A percentile compares a stretch with the other conserved stretches of the same genome.
Conservation (phyloP, 108 stramenopile genomes). For the Nannochloropsis salina region DNA sequence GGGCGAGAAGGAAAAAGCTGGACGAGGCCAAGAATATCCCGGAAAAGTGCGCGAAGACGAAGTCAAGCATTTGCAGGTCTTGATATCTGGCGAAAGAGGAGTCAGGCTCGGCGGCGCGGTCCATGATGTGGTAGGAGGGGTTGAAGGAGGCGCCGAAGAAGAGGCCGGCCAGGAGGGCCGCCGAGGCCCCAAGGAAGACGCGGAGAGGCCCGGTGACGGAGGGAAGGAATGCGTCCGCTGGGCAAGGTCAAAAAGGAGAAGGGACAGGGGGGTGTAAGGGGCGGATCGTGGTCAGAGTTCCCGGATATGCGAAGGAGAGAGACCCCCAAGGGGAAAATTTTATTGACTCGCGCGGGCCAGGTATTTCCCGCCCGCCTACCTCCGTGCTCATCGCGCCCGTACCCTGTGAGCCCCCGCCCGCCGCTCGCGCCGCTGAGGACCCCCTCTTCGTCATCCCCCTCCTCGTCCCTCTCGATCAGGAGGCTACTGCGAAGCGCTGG, state of each 20-base stretch:
- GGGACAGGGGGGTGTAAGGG: neutral
- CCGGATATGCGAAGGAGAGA: neutral
- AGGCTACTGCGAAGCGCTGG: neutral
- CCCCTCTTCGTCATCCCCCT: neutral
- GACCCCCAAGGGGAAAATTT: neutral
- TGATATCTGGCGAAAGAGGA: neutral
- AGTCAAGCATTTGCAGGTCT: conserved; percentile 23
- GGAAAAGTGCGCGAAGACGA: conserved; percentile 40
- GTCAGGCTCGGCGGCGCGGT: conserved; percentile 23
- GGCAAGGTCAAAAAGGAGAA: neutral
- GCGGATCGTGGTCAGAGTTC: neutral
- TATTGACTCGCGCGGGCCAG: neutral
- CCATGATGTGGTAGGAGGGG: conserved; percentile 43
- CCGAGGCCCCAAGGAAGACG: conserved; percentile 22
- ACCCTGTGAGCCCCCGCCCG: neutral
- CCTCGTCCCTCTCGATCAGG: conserved; percentile 23
- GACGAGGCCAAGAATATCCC: conserved; percentile 40
- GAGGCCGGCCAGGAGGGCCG: conserved; percentile 33
- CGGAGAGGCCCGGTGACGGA: conserved; percentile 9
- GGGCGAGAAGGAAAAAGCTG: conserved; percentile 24
- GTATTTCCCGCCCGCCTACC: neutral
- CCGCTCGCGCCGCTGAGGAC: neutral
- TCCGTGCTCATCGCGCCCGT: neutral
- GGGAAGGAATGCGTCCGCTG: conserved; percentile 21
- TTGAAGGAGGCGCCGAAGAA: conserved; percentile 44